These are phyloP conservation scores for Paulownia fortunei DNA, from an alignment of 257 asterid species.

Conservation along the genomic window DNA sequence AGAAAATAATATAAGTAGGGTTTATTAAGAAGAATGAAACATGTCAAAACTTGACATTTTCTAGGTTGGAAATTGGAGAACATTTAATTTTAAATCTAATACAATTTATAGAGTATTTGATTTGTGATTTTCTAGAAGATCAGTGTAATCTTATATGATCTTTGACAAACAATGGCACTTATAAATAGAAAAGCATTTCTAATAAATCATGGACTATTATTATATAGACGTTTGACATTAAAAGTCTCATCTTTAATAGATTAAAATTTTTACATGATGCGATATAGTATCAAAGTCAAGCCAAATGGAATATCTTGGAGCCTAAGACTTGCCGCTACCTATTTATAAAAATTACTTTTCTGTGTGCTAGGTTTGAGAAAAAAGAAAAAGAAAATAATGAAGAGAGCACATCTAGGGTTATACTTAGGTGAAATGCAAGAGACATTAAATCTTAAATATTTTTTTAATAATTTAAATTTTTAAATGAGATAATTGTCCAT, in stretches of 20 bases:
- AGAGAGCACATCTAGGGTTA: too few species aligned
- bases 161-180: background rate
- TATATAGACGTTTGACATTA: background rate
- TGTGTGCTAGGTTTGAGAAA: too few species aligned
- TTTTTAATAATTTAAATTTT: too few species aligned
- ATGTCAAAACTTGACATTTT: conserved; percentile 7
- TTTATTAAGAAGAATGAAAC: background rate
- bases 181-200: background rate
- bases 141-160: background rate
- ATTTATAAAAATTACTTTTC: too few species aligned
- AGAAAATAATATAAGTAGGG: background rate
- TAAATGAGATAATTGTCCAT: too few species aligned
- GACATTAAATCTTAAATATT: too few species aligned
- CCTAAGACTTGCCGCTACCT: too few species aligned
- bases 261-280: background rate
- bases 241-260: background rate
- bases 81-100: background rate
- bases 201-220: background rate
- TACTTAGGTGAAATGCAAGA: too few species aligned
- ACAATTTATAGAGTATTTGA: background rate
- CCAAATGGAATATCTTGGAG: too few species aligned
- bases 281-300: too few species aligned
- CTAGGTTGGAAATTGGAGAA: background rate
- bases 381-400: too few species aligned
- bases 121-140: background rate